Evolutionary conservation across 495 filamentous ascomycete genomes (phyloP), one percentile per base, ranked within the genome.

Genomic region (Choiromyces venosus): DNA sequence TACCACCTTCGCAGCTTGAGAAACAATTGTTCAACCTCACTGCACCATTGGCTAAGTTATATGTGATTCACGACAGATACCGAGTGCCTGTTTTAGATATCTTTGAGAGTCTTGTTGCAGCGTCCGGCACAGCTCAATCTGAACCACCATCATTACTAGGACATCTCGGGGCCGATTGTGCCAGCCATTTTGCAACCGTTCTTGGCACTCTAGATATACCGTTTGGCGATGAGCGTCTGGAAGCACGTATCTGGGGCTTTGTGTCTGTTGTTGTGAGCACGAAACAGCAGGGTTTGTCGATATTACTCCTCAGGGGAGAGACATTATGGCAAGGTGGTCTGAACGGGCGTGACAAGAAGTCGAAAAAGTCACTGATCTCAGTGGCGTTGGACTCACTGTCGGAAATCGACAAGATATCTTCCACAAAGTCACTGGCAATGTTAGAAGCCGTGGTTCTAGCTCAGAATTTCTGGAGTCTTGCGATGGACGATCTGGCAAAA

Each of bases 381-480:
- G 88, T 90, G 61, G 96, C 93, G 2, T 84, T 97, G 37, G 89
- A 93, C 69, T 84, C 85, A 72, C 85, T 98, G n/a, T 85, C 87
- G 21, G 86, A 87, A 16, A 90, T 97, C 74, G 85, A 89, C 21
- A 84, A 86, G 33, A 73, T 91, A 16, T 84, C 90, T 7, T 86
- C 88, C 65, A 85, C 85, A 72, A 87, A 90, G 64, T 85, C 88
- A 25, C 83, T 94, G 40, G 87, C 90, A 0, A 88, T 97, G 81
- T 86, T 99, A 19, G 89, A 94, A 74, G 97, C 97, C 81, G 88
- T 98, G 40, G 88, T 90, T 12, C 86, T 89, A 5, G 91, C 93
- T 16, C 93, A 94, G 82, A 94, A 96, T 82, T 90, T 91, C 78
- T 97, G 93, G 94, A 91, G 92, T 14, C 94, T 95, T 91, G 91